phyloP scores from a whole-genome alignment of 805 yeast species.

The Ogataea pini region DNA sequence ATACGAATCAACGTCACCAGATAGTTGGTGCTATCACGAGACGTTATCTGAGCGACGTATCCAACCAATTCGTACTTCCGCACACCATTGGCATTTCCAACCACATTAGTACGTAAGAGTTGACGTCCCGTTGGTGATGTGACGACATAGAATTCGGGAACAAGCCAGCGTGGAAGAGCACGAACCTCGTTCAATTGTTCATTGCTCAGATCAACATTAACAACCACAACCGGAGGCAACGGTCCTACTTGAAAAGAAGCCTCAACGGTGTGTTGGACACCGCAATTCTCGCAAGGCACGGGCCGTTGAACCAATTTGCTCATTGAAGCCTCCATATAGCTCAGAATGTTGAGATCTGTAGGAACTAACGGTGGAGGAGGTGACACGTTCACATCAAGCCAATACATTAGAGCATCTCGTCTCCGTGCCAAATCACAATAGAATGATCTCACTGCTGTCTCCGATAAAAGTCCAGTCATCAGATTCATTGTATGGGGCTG shows the following conservation, averaged over 20 bases:
- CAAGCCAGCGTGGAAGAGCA: slow-evolving; percentile 56
- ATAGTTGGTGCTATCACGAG: slow-evolving; percentile 55
- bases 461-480: slow-evolving; percentile 45
- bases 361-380: slow-evolving; percentile 37
- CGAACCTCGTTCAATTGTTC: slow-evolving; percentile 57
- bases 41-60: slow-evolving; percentile 65
- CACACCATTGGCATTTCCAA: slow-evolving; percentile 17
- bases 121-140: slow-evolving; percentile 31
- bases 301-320: slow-evolving; percentile 50
- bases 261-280: slow-evolving; percentile 54
- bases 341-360: slow-evolving; percentile 43
- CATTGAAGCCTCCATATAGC: slow-evolving; percentile 63
- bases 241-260: slow-evolving; percentile 50
- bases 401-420: slow-evolving; percentile 37
- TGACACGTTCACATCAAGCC: slow-evolving; percentile 43
- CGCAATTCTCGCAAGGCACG: slow-evolving; percentile 55
- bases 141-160: slow-evolving; percentile 53
- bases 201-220: slow-evolving; percentile 57
- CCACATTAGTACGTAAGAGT: slow-evolving; percentile 26
- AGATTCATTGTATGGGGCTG: slow-evolving; percentile 24
- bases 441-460: slow-evolving; percentile 42
- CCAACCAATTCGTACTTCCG: slow-evolving; percentile 64
- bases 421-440: slow-evolving; percentile 37
- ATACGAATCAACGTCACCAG: slow-evolving; percentile 60
- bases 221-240: slow-evolving; percentile 63